Evolutionary conservation across 2,329 filamentous ascomycete species (phyloP).

Genomic region (Fusarium sp.): DNA sequence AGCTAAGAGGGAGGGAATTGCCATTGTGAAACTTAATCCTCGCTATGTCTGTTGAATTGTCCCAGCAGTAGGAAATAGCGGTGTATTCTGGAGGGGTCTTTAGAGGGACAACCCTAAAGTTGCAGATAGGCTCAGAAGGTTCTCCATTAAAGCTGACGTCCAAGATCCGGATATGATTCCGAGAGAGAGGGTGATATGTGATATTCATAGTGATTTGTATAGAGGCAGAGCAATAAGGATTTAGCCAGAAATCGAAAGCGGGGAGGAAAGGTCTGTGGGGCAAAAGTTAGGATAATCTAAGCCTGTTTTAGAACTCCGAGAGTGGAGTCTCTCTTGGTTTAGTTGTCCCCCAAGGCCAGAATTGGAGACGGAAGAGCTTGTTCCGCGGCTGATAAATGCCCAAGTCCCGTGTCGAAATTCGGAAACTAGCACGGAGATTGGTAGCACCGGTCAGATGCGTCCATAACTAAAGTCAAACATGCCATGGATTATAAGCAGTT

Average conservation of each 20-base stretch:
- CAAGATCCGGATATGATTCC: not conserved
- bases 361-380: not conserved
- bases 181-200: not conserved
- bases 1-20: not conserved
- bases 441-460: not conserved
- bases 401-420: not conserved
- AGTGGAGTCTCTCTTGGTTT: not conserved
- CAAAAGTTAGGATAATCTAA: not conserved
- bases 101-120: not conserved
- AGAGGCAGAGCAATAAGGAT: not conserved
- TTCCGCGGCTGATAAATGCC: not conserved
- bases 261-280: not conserved
- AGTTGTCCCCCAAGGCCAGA: not conserved
- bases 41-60: not conserved
- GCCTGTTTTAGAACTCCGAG: not conserved
- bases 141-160: not conserved
- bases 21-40: not conserved
- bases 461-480: not conserved
- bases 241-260: not conserved
- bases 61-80: not conserved
- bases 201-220: not conserved
- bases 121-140: not conserved
- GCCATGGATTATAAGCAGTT: not conserved
- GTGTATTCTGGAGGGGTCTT: not conserved
- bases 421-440: not conserved